Evolutionary conservation across 768 basidiomycete species (phyloP).

Genomic region (Termitomyces sp.): DNA sequence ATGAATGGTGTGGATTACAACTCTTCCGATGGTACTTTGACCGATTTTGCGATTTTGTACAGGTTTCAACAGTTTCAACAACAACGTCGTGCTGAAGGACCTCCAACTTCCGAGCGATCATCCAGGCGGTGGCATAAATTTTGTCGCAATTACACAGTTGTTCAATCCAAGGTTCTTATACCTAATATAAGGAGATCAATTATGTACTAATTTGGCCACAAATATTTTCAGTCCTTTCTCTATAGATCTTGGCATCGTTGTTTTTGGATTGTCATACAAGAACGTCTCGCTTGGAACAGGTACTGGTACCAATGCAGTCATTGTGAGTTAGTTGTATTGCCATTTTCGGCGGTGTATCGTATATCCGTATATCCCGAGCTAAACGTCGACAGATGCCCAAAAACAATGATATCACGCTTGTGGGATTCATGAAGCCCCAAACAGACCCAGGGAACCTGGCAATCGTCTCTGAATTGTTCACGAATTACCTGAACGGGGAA

Average conservation of each 20-base stretch:
- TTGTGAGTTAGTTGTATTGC: conserved; percentile 36
- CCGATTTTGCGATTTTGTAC: neutral
- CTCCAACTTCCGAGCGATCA: conserved; percentile 63
- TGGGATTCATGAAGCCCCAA: conserved; percentile 52
- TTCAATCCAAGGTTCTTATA: conserved; percentile 47
- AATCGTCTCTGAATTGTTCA: conserved; percentile 58
- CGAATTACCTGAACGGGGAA: conserved; percentile 64
- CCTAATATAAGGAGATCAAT: neutral
- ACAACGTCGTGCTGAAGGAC: conserved; percentile 47
- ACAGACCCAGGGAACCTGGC: conserved; percentile 37
- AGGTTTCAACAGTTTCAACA: conserved; percentile 62
- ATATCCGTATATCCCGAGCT: neutral
- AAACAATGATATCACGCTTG: conserved; percentile 51
- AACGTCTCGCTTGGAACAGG: conserved; percentile 53
- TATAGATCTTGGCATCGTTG: conserved; percentile 61
- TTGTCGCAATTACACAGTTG: conserved; percentile 48
- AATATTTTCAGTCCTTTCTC: conserved; percentile 48
- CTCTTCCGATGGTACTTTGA: neutral
- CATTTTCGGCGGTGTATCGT: neutral
- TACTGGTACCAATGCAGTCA: conserved; percentile 39
- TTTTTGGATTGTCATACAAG: conserved; percentile 56
- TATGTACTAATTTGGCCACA: neutral
- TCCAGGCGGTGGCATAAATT: conserved; percentile 63
- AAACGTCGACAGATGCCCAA: conserved; percentile 36
- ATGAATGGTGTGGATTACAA: conserved; percentile 38